Base-by-base conservation (phyloP, 768 basidiomycete species). In the Serpula lacrymans region DNA sequence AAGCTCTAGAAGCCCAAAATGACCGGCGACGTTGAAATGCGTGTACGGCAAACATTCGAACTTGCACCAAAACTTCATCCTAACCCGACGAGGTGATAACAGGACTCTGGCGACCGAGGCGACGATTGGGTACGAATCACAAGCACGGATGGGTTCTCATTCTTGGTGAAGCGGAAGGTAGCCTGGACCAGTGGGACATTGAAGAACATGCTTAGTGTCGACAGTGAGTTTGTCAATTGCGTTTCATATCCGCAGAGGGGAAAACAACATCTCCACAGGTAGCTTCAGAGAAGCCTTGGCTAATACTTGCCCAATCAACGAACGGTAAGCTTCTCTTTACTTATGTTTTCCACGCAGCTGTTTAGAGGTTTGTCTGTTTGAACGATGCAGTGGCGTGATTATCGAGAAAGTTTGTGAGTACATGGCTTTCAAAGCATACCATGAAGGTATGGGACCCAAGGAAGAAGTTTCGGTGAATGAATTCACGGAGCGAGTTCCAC, bases 381-480 rank as follows among this genome's bases (percentile, higher is more conserved):
- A 13, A 8, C 4, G 21, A 18, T 17, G 14, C 23, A 22, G 1
- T 47, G 81, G 80, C 22, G 80, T 72, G 18, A 82, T 95, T 25
- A 78, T 89, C 2, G 88, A 93, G 63, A 93, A 90, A 56, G 70
- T 95, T 38, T 73, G 90, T 29, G 93, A 97, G 61, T 96, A 91
- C 57, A 87, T 95, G 67, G 69, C 77, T 23, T 93, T 86, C 71
- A 93, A 87, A 64, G 69, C 80, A 1, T 74, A 90, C 45, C 91
- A 89, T 56, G 80, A 84, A 46, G 73, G 74, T n/a, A 69, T 67
- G 2, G 77, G 75, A 1, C 66, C 78, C 6, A 88, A 82, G 48
- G 89, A 92, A 51, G 88, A 91, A 35, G 68, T 87, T 16, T 89
- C 91, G 3, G 55, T 77, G 2, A 68, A 74, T 16, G 92, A 96